Base-by-base conservation (phyloP, 2,329 filamentous ascomycete genomes). In the Monosporascus ibericus region DNA sequence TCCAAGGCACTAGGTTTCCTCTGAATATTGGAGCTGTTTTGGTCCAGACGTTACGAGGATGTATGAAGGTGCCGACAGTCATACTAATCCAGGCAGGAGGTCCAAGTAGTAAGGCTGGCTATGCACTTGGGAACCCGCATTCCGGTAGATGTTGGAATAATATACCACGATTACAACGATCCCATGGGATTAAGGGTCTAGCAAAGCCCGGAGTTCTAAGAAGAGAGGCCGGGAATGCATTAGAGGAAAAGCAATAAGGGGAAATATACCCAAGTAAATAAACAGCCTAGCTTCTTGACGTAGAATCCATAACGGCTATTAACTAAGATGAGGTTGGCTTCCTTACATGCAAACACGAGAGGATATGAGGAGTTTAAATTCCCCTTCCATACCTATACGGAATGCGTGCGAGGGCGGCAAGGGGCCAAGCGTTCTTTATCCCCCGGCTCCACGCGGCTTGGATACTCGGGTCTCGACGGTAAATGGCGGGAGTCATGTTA, bases 81-180 rank as follows among this genome's bases (percentile, higher is more conserved):
- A 52, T 51, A 24, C 49, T 48, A 40, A 27, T 49, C 50, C 42
- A 37, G 57, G 55, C 47, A 59, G 51, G 51, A 52, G 50, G 20
- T 44, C 44, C n/a, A 14, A 49, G 52, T 36, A 38, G 50, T 55
- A 55, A 47, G 37, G 49, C 47, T 50, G 20, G 49, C 47, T 37
- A 49, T 49, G 24, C n/a, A 14, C 48, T 51, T 34, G 20, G 27
- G 44, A 40, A 48, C 53, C 57, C 56, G 52, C 53, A 51, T 52
- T 52, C 49, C 47, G 24, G 44, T 48, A 39, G 51, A 52, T 48
- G 27, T 48, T 50, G 47, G 20, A 38, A 37, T 46, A 42, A 38
- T 36, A 25, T 42, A 47, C 48, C 44, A 22, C 30, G 27, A 44
- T 51, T 8, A 25, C 42, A 27, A 52, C 48, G 48, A 48, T 42